Conservation (phyloP, 192 early-diverging fungal genomes). For the Backusella tuberculispora region DNA sequence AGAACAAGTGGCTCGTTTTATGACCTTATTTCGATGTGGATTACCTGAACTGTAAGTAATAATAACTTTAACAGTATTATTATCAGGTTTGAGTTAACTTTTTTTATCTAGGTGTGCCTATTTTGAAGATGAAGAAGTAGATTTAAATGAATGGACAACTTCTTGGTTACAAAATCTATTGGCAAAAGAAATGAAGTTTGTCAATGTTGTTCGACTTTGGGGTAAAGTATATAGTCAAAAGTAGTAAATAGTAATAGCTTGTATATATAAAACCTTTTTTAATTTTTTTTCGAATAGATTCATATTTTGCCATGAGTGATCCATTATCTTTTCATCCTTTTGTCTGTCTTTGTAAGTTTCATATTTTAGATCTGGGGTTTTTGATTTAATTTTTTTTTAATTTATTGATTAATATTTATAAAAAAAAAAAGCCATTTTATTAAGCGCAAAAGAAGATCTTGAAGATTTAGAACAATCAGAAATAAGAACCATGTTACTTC, state of each 20-base stretch:
- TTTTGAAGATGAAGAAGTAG: slow-evolving; percentile 93
- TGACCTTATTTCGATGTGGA: slow-evolving; percentile 79
- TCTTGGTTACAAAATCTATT: slow-evolving; percentile 82
- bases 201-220: slow-evolving; percentile 79
- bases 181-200: slow-evolving; percentile 79
- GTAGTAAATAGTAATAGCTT: neutral
- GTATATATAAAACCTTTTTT: neutral
- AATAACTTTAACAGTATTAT: neutral
- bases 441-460: slow-evolving; percentile 69
- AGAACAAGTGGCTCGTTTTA: slow-evolving; percentile 79
- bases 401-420: neutral
- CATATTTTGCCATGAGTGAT: slow-evolving; percentile 78
- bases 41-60: slow-evolving; percentile 80
- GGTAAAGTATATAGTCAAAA: slow-evolving; percentile 31
- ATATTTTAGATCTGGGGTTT: neutral
- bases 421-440: slow-evolving; percentile 63
- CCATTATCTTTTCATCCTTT: slow-evolving; percentile 83
- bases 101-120: slow-evolving; percentile 60
- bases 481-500: slow-evolving; percentile 78
- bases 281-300: slow-evolving; percentile 51
- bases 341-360: slow-evolving; percentile 69
- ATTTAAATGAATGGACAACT: slow-evolving; percentile 82
- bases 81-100: neutral
- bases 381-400: neutral
- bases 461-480: slow-evolving; percentile 91